Evolutionary conservation across 495 filamentous ascomycete species (phyloP).

Genomic region (Penicillium maclennaniae): DNA sequence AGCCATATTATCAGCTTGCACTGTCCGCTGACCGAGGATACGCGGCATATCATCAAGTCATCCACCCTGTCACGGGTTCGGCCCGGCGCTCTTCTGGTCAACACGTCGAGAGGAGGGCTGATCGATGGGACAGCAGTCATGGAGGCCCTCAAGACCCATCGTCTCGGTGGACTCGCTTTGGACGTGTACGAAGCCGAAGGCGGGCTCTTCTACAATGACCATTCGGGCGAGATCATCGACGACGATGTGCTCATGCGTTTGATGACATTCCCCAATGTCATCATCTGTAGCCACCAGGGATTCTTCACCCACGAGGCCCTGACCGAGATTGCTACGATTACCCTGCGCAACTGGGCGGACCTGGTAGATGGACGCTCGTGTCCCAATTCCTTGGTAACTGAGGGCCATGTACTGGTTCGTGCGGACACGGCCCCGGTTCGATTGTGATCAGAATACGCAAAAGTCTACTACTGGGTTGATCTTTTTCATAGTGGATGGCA

Average conservation of each 20-base stretch:
- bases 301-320: constrained; percentile 68
- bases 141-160: constrained; percentile 53
- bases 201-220: constrained; percentile 61
- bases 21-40: constrained; percentile 58
- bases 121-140: constrained; percentile 58
- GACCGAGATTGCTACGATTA: constrained; percentile 59
- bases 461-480: background rate
- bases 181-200: constrained; percentile 84
- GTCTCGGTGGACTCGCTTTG: constrained; percentile 67
- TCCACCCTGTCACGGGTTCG: constrained; percentile 53
- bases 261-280: constrained; percentile 66
- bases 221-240: constrained; percentile 62
- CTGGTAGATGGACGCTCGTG: constrained; percentile 24
- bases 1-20: constrained; percentile 62
- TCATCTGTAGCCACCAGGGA: constrained; percentile 65
- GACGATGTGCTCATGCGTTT: constrained; percentile 66
- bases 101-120: constrained; percentile 63
- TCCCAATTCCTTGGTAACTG: constrained; percentile 32
- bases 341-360: constrained; percentile 50
- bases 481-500: background rate
- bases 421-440: constrained; percentile 33
- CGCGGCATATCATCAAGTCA: constrained; percentile 58
- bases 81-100: constrained; percentile 57
- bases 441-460: constrained; percentile 15
- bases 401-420: constrained; percentile 31